A percentile compares a stretch with the other conserved stretches of the same genome.
These are phyloP conservation scores for Morella rubra DNA, from an alignment of 306 rosid genomes.

Conservation along the genomic window DNA sequence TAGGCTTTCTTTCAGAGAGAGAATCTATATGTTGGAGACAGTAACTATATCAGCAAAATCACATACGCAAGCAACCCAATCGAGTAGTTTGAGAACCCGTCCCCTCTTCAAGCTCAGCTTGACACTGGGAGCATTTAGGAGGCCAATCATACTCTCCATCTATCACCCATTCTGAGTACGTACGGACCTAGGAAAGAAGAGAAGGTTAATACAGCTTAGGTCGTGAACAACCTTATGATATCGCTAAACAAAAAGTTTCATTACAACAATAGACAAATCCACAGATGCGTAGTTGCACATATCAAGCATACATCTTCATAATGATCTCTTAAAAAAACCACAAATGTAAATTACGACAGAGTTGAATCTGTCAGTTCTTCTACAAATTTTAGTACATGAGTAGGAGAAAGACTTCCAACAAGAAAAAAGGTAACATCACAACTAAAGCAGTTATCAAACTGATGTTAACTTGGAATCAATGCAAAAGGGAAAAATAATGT, in stretches of 20 bases:
- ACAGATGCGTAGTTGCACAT: neutral
- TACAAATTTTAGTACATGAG: neutral
- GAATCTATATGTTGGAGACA: slow-evolving; percentile 6
- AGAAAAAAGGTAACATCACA: neutral
- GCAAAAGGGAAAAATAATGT: neutral
- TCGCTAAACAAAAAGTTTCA: neutral
- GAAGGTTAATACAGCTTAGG: slow-evolving; percentile 26
- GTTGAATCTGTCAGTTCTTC: neutral
- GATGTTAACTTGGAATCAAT: neutral
- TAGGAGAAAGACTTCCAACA: neutral
- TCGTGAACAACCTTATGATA: slow-evolving; percentile 5
- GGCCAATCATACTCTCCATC: slow-evolving; percentile 99
- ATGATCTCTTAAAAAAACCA: neutral
- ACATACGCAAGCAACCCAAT: slow-evolving; percentile 98
- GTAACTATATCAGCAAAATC: slow-evolving; percentile 32
- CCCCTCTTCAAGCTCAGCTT: slow-evolving; percentile 66
- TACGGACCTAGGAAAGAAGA: slow-evolving; percentile 60
- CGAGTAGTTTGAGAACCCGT: slow-evolving; percentile 73
- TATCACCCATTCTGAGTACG: slow-evolving; percentile 98
- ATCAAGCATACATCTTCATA: neutral
- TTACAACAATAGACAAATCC: neutral
- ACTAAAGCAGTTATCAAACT: neutral
- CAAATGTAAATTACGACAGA: neutral
- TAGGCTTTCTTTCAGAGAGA: slow-evolving; percentile 19
- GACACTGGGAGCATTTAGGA: slow-evolving; percentile 85